Evolutionary conservation across 2,329 filamentous ascomycete genomes (phyloP).

Genomic region (Fusarium metavorans): DNA sequence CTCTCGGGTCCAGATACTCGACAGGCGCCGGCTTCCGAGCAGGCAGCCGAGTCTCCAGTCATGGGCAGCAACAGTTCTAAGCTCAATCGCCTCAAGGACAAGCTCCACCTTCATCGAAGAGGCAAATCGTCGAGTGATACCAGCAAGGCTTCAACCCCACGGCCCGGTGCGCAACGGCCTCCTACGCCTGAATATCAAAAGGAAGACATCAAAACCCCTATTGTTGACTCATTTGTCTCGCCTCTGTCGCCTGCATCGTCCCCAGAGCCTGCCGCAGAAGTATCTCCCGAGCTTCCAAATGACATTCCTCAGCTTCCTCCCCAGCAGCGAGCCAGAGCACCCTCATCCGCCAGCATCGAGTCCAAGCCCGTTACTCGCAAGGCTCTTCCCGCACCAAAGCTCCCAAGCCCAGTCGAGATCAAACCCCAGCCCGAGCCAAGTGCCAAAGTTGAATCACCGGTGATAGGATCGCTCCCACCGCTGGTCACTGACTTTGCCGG

Average conservation of each 20-base stretch:
- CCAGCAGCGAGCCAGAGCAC: constrained; percentile 20
- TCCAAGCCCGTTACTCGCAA: constrained; percentile 43
- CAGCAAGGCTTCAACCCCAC: constrained; percentile 33
- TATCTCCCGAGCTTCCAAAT: constrained; percentile 54
- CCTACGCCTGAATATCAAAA: constrained; percentile 64
- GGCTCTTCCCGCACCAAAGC: constrained; percentile 37
- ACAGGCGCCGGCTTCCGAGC: constrained; percentile 23
- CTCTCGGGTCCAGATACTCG: constrained; percentile 24
- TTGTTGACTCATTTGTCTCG: constrained; percentile 53
- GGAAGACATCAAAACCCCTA: constrained; percentile 55
- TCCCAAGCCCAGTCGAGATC: constrained; percentile 37
- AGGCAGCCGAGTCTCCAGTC: constrained; percentile 33
- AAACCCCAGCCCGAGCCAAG: constrained; percentile 41
- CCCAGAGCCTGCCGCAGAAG: constrained; percentile 50
- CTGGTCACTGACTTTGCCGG: constrained; percentile 19
- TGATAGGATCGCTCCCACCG: constrained; percentile 39
- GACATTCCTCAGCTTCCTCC: constrained; percentile 27
- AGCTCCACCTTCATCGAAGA: constrained; percentile 43
- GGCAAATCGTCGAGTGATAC: constrained; percentile 41
- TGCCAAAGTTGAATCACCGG: constrained; percentile 26
- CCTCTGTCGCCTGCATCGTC: constrained; percentile 61
- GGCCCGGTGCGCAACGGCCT: constrained; percentile 50
- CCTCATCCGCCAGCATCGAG: constrained; percentile 28
- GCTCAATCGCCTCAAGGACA: constrained; percentile 47
- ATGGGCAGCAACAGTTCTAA: constrained; percentile 53